phyloP scores from a whole-genome alignment of 2,329 filamentous ascomycete genomes.

The Albophoma yamanashiensis region DNA sequence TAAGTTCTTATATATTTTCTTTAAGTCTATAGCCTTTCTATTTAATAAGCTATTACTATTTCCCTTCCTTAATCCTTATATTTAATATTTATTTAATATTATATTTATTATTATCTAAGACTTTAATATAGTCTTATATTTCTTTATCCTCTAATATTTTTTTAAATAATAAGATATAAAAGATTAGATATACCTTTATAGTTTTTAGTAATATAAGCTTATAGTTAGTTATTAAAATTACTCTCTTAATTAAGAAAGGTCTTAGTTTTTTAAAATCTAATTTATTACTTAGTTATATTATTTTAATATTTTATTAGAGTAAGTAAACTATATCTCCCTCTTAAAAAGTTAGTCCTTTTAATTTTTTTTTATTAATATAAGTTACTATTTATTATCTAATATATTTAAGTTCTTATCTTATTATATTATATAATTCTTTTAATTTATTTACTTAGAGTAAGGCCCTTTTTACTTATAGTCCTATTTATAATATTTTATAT shows the following conservation, averaged over 20 bases:
- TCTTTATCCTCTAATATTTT: neutral
- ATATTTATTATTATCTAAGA: neutral
- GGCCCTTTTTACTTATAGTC: too few relatives aligned
- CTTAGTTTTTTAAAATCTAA: too few relatives aligned
- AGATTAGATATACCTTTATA: neutral
- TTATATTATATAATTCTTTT: too few relatives aligned
- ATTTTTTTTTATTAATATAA: neutral
- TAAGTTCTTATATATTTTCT: neutral
- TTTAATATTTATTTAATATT: neutral
- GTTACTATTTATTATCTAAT: neutral
- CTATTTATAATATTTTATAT: too few relatives aligned
- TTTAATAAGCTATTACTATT: neutral
- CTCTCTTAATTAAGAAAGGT: neutral
- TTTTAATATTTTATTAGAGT: conserved; percentile 3
- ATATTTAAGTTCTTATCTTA: neutral
- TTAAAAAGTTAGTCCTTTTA: conserved; percentile 2
- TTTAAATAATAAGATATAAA: neutral
- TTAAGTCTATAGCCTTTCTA: neutral
- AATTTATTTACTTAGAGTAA: too few relatives aligned
- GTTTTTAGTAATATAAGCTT: neutral
- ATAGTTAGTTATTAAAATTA: neutral
- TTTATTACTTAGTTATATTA: too few relatives aligned
- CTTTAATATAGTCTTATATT: neutral
- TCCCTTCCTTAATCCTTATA: neutral
- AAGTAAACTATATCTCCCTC: conserved; percentile 5